These are phyloP conservation scores for Xylariaceae sp. DNA, from an alignment of 2,329 filamentous ascomycete genomes.

Conservation along the genomic window DNA sequence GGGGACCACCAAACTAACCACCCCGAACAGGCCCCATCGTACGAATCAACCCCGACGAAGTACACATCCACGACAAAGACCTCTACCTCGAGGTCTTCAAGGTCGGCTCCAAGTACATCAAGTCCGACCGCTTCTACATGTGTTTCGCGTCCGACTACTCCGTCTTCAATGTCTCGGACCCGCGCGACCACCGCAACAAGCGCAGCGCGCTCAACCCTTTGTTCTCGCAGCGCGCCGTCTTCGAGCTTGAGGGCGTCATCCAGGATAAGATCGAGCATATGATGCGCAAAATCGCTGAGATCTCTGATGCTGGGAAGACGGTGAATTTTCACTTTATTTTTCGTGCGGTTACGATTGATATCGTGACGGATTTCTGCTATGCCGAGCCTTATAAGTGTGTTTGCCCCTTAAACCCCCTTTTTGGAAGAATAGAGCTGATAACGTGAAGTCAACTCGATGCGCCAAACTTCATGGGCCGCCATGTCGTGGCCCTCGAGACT, in stretches of 20 bases:
- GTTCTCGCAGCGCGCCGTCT: neutral
- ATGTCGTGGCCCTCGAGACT: neutral
- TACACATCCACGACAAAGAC: neutral
- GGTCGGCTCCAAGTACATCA: neutral
- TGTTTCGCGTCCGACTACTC: neutral
- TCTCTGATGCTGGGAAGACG: neutral
- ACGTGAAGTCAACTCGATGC: neutral
- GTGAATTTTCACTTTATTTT: neutral
- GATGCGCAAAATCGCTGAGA: neutral
- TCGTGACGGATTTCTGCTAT: neutral
- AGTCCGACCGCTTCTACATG: neutral
- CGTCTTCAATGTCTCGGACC: neutral
- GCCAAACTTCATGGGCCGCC: neutral
- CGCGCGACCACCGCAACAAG: neutral
- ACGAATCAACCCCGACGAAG: neutral
- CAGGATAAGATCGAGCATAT: neutral
- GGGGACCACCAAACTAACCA: neutral
- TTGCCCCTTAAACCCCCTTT: neutral
- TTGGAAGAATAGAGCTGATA: too few species aligned
- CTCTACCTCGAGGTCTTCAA: neutral
- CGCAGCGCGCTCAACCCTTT: neutral
- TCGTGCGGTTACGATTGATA: neutral
- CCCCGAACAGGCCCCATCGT: neutral
- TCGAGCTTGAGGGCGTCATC: neutral
- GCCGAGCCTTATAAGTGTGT: neutral